phyloP scores from a whole-genome alignment of 2,329 filamentous ascomycete genomes.

The Cordyceps sp. region DNA sequence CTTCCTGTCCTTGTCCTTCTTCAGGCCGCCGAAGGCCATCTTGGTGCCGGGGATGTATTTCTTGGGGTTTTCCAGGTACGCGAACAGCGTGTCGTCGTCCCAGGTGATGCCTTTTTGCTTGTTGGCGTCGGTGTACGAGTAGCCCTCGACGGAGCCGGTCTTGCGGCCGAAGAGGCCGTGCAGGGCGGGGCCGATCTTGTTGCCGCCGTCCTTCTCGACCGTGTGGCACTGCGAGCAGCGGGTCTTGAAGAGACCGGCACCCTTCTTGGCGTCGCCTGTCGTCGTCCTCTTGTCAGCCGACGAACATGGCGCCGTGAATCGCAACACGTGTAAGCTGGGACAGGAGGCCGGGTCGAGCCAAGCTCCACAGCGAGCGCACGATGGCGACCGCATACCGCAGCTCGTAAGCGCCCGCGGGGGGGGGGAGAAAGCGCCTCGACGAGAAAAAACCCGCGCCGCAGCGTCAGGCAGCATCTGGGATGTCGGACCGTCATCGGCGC shows the following conservation, averaged over 20 bases:
- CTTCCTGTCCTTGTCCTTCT: conserved; percentile 99
- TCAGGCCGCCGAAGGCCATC: conserved; percentile 99
- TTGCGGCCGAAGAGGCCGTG: conserved; percentile 96
- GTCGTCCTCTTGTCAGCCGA: neutral
- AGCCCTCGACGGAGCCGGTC: conserved; percentile 80
- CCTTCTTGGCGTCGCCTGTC: conserved; percentile 82
- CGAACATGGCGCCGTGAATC: neutral
- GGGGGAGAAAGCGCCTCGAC: too few species aligned
- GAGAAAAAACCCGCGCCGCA: too few species aligned
- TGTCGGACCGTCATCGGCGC: too few species aligned
- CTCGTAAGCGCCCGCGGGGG: too few species aligned
- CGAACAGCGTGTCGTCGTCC: conserved; percentile 77
- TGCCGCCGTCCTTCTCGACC: conserved; percentile 72
- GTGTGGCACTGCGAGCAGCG: conserved; percentile 98
- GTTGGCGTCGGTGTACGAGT: conserved; percentile 98
- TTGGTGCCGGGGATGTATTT: conserved; percentile 99
- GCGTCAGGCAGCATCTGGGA: too few species aligned
- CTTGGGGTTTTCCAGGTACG: conserved; percentile 99
- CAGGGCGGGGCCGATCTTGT: conserved; percentile 97
- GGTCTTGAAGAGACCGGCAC: conserved; percentile 98
- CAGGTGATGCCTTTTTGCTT: conserved; percentile 89
- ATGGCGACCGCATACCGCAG: too few species aligned
- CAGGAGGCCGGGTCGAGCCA: too few species aligned
- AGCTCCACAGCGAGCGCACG: too few species aligned
- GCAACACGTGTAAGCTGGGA: too few species aligned